Conservation (phyloP, 2,329 filamentous ascomycete genomes). For the Aspergillus novofumigatus region DNA sequence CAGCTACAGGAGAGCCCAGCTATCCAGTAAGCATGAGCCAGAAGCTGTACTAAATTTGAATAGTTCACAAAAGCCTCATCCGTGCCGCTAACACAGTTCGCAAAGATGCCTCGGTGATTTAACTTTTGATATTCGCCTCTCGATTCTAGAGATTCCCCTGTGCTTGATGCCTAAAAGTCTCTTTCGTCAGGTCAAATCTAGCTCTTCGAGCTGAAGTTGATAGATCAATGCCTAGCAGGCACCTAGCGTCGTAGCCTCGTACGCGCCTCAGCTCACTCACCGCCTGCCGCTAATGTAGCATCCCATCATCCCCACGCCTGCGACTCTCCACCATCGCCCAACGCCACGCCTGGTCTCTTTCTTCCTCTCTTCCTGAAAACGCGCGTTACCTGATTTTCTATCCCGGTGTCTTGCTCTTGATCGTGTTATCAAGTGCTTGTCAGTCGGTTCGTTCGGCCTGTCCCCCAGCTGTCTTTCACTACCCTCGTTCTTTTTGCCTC, state of each 20-base stretch:
- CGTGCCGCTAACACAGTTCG: not conserved
- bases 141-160: not conserved
- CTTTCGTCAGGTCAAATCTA: not conserved
- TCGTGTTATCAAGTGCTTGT: not conserved
- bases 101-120: not conserved
- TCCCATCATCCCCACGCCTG: constrained; percentile 8
- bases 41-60: not conserved
- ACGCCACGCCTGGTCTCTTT: constrained; percentile 14
- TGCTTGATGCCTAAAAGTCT: not conserved
- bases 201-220: not conserved
- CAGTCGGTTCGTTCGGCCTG: not conserved
- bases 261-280: constrained; percentile 3
- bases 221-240: constrained; percentile 5
- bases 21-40: not conserved
- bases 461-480: not conserved
- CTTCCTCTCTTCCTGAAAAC: not conserved
- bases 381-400: not conserved
- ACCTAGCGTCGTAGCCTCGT: not conserved
- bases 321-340: constrained; percentile 14
- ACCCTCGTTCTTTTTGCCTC: not conserved
- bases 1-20: not conserved
- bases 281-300: constrained; percentile 10
- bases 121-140: not conserved
- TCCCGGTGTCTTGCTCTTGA: constrained; percentile 1
- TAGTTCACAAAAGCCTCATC: not conserved